Conservation (phyloP, 305 asterid species). For the Withania somnifera region DNA sequence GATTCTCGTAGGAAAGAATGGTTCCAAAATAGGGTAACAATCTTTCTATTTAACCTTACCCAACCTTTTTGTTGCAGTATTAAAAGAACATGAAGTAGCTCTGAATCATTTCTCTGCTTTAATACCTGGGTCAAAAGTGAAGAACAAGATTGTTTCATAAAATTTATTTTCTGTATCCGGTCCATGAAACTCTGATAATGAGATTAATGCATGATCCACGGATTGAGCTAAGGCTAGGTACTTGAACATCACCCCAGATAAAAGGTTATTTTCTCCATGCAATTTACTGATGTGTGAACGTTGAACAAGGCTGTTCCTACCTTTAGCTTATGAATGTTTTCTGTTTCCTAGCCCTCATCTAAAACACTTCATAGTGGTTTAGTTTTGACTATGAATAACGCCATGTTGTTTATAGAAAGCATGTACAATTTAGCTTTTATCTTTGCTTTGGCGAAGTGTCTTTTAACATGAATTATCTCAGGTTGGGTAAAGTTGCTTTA, state of each 20-base stretch:
- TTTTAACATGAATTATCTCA: background rate
- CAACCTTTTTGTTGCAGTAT: background rate
- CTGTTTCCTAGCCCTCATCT: background rate
- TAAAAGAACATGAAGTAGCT: background rate
- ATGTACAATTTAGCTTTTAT: background rate
- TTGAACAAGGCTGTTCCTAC: background rate
- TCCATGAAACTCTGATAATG: background rate
- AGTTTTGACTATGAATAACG: background rate
- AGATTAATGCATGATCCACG: background rate
- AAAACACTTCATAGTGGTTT: background rate
- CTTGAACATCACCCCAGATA: background rate
- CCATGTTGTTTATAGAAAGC: background rate
- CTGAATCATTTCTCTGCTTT: background rate
- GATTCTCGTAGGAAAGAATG: constrained; percentile 83
- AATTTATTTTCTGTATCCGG: background rate
- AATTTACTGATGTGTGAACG: background rate
- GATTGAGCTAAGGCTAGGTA: background rate
- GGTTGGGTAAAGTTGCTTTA: background rate
- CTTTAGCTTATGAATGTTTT: background rate
- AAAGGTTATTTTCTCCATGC: background rate
- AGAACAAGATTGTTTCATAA: background rate
- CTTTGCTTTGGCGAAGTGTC: background rate
- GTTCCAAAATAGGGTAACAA: constrained; percentile 70
- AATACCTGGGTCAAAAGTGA: background rate
- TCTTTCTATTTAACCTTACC: background rate